phyloP scores from a whole-genome alignment of 2,329 filamentous ascomycete species.

The Thielaviopsis musarum region DNA sequence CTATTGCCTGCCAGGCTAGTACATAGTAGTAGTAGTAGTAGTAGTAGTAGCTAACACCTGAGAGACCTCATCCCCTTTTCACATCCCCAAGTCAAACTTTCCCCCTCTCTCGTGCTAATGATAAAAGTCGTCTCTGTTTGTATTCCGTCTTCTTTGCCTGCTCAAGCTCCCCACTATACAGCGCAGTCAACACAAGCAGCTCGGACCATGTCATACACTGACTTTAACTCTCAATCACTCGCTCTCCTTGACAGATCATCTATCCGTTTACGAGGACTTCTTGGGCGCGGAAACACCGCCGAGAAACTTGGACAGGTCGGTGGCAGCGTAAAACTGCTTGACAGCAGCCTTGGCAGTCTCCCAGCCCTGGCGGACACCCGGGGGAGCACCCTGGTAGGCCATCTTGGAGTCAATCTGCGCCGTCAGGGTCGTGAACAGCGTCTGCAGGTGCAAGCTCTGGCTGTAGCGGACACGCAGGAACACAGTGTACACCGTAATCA shows the following conservation, averaged over 20 bases:
- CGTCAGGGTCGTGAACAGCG: constrained; percentile 54
- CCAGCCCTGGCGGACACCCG: constrained; percentile 65
- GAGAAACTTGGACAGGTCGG: constrained; percentile 19
- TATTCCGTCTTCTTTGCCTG: background rate
- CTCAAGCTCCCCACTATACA: background rate
- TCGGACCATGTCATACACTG: background rate
- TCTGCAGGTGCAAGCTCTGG: constrained; percentile 88
- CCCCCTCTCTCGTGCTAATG: background rate
- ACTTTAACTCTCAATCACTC: background rate
- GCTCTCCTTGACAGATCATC: background rate
- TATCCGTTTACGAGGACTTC: constrained; percentile 31
- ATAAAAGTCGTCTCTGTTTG: background rate
- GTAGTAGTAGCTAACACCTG: background rate
- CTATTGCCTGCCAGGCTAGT: background rate
- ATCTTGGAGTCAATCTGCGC: constrained; percentile 66
- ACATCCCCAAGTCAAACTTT: background rate
- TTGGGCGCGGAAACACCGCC: constrained; percentile 22
- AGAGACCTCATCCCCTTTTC: background rate
- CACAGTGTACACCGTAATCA: constrained; percentile 68
- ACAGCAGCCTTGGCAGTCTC: constrained; percentile 56
- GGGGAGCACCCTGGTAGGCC: constrained; percentile 74
- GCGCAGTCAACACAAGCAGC: background rate
- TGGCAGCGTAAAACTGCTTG: constrained; percentile 60
- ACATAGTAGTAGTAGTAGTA: background rate
- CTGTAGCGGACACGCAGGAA: constrained; percentile 83